Evolutionary conservation across 495 filamentous ascomycete species (phyloP).

Genomic region (Penicillium manginii): DNA sequence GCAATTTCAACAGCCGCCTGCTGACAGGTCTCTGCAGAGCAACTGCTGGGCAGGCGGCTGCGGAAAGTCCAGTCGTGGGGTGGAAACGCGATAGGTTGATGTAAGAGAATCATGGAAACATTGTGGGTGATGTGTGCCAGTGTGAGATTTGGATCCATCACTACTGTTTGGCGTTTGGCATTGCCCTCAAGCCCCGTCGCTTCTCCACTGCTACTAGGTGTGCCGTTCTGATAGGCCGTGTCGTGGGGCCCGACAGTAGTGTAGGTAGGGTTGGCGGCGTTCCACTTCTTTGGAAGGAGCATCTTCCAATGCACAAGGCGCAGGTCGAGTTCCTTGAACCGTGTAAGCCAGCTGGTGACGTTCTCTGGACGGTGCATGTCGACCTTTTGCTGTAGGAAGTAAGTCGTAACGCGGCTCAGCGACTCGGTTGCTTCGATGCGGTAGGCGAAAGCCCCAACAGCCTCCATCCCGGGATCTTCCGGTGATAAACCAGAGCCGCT

Average conservation of each 20-base stretch:
- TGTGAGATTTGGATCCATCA: slow-evolving; percentile 1
- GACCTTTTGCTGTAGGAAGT: slow-evolving; percentile 41
- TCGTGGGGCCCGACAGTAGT: not conserved
- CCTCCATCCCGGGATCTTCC: not conserved
- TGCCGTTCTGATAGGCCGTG: no score
- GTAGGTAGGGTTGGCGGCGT: slow-evolving; percentile 15
- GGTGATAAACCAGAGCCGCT: slow-evolving; percentile 21
- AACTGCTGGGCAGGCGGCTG: slow-evolving; percentile 36
- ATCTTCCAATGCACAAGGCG: slow-evolving; percentile 44
- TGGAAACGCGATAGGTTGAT: slow-evolving; percentile 50
- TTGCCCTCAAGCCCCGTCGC: slow-evolving; percentile 1
- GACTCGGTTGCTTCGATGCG: slow-evolving; percentile 37
- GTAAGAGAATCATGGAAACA: slow-evolving; percentile 46
- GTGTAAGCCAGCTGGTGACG: slow-evolving; percentile 38
- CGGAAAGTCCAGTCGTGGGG: slow-evolving; percentile 27
- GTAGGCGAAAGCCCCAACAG: not conserved
- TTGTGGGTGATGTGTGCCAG: slow-evolving; percentile 46
- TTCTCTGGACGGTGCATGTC: slow-evolving; percentile 31
- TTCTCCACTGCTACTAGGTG: not conserved
- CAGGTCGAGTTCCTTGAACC: slow-evolving; percentile 45
- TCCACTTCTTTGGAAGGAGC: slow-evolving; percentile 43
- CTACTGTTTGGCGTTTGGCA: slow-evolving; percentile 6
- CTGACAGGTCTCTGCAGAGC: slow-evolving; percentile 25
- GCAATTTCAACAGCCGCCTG: slow-evolving; percentile 10
- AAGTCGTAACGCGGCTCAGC: slow-evolving; percentile 40